Evolutionary conservation across 1,284 basidiomycete species (phyloP), one percentile per base, ranked within the genome.

Genomic region (Apiotrichum akiyoshidainum): DNA sequence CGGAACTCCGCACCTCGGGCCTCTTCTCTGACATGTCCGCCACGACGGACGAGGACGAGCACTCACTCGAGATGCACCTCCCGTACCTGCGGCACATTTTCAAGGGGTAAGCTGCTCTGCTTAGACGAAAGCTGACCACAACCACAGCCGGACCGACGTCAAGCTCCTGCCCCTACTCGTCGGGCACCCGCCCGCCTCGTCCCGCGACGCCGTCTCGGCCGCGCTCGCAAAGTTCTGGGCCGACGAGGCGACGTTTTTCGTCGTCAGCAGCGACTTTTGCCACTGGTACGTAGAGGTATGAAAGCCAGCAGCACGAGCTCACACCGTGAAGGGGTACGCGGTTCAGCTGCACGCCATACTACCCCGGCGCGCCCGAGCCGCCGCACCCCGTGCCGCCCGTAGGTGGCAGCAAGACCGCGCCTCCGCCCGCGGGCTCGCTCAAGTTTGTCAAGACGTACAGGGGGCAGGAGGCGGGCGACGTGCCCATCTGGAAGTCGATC

Each of bases 41-140:
- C 1, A 68, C 78, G 1, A 86, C 85, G 2, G 96, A 99, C 71
- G 91, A 95, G 74, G 90, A 89, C 42, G 96, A 99, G 70, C 96
- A 99, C 75, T 94, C 90, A 70, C 86, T 99, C 54, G 96, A 99
- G 79, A 95, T 99, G 91, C 94, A 98, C 68, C 81, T 96, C 14
- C 93, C 94, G 4, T 98, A 95, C 74, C 82, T 99, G 40, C 84
- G 89, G 54, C 92, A 93, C 73, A 80, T 90, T 11, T 97, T 97
- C 65, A 81, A 88, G 72, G 84, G 84, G 90, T 92, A 68, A 65
- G 80, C 75, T 19, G 13, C 11, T 3, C 1, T 5, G 12, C 19
- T 35, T 13, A 42, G 26, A 31, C 26, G n/a, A n/a, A 31, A 31
- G 26, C 26, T 31, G 26, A 14, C 13, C 1, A 10, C 57, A 93